phyloP scores from a whole-genome alignment of 192 early-diverging fungal species.

The Linderina pennispora region DNA sequence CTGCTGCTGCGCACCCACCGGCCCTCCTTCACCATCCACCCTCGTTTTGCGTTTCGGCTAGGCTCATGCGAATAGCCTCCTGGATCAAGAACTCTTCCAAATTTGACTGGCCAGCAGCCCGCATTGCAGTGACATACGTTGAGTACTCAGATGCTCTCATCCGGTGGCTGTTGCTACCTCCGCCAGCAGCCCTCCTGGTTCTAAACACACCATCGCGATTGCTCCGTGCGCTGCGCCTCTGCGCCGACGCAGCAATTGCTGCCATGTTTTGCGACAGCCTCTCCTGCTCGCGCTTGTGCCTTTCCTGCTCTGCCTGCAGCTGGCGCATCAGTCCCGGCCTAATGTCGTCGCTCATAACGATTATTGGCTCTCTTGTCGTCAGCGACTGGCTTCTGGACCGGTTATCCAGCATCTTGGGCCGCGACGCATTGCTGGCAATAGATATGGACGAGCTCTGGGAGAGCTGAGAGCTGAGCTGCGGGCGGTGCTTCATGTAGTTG shows the following conservation, averaged over 20 bases:
- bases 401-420: neutral
- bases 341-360: conserved; percentile 57
- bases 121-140: conserved; percentile 59
- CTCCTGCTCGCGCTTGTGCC: conserved; percentile 11
- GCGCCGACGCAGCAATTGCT: conserved; percentile 31
- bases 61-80: conserved; percentile 79
- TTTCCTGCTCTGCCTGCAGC: conserved; percentile 10
- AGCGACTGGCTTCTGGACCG: conserved; percentile 38
- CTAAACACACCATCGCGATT: neutral
- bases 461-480: conserved; percentile 14
- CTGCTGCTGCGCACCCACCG: too few relatives aligned
- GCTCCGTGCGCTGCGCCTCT: conserved; percentile 14
- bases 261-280: conserved; percentile 31
- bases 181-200: neutral
- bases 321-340: conserved; percentile 18
- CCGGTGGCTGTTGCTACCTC: neutral
- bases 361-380: conserved; percentile 52
- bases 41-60: conserved; percentile 56
- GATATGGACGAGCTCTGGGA: conserved; percentile 9
- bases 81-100: conserved; percentile 90
- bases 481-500: conserved; percentile 5
- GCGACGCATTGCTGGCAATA: neutral
- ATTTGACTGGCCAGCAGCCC: conserved; percentile 65
- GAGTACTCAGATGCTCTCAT: conserved; percentile 47
- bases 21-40: too few relatives aligned